Evolutionary conservation across 345 rosid species (phyloP), one percentile per base, ranked within the genome.

Genomic region (Murraya paniculata): DNA sequence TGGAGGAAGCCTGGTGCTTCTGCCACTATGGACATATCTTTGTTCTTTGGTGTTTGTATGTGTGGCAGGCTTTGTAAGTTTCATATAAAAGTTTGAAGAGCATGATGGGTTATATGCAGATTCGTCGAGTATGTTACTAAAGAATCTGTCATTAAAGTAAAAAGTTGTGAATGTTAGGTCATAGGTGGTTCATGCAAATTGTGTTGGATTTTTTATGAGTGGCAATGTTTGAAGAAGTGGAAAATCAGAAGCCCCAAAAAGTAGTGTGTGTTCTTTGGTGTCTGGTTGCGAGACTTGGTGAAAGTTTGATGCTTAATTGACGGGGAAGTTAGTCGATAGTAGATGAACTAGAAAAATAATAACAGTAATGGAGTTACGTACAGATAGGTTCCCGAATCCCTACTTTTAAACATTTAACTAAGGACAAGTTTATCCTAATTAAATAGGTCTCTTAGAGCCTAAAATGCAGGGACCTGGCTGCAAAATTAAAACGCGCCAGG

Each of bases 1-100:
- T 86, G 93, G 35, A 91, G 76, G 73, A 59, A 90, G 41, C 82
- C 89, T 0, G 88, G 92, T 24, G 86, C 86, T 85, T 90, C 91
- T 50, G 81, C 89, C 11, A 84, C 65, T 4, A 82, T 74, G 16
- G 89, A 83, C 92, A 88, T 88, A 68, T 81, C 64, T 22, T 7
- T 57, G 22, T 6, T 13, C 25, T n/a, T 27, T 66, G 25, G 35
- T 18, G 14, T n/a, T n/a, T 25, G 72, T 21, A 21, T 19, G 56
- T 4, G 56, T 50, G 56, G 56, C 6, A 39, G 48, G 18, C 48
- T 41, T 78, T 41, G 48, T 10, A 21, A 48, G 73, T 68, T 59
- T 35, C 5, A 2, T 22, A 53, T 56, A 16, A 36, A 24, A 59
- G 9, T 73, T n/a, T 36, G 55, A 45, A 56, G 39, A 75, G 57